Base-by-base conservation (phyloP, 768 basidiomycete species). In the Fibroporia radiculosa region DNA sequence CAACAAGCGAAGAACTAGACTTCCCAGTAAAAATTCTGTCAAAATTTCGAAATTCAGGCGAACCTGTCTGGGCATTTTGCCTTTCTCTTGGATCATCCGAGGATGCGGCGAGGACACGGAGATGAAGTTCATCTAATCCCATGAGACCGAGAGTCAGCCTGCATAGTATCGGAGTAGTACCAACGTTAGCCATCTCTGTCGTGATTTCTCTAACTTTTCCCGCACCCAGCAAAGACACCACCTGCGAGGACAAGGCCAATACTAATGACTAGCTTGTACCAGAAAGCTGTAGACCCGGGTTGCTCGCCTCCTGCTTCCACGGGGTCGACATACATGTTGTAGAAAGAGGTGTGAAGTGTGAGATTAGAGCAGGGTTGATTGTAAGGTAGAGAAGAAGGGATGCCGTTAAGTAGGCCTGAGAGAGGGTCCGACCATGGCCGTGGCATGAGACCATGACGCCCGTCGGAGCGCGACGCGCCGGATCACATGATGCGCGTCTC, bases 121-220 rank as follows among this genome's bases (percentile, higher is more conserved):
- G 74, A 55, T 95, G 89, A 13, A 96, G 75, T 48, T 92, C 88
- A 51, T 96, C 92, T 14, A 93, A 73, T 1, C 93, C 93, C 93
- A 95, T 95, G 22, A 96, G 70, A 1, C 90, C 93, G 23, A 96
- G 78, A 0, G 93, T 96, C 42, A 96, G 66, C 2, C 91, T 92
- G 53, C 42, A 16, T 22, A 23, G 20, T 13, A 23, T 11, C 8
- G 26, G 4, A 16, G 19, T 12, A 5, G 18, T 20, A 8, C 8
- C 27, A 11, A 7, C n/a, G n/a, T n/a, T n/a, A n/a, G n/a, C n/a
- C n/a, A n/a, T n/a, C n/a, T n/a, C n/a, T n/a, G n/a, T 13, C 22
- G 28, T 31, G 8, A 42, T 6, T n/a, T 35, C 20, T 18, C 3
- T 12, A 42, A 12, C n/a, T 25, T 10, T 4, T 10, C 23, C 11